phyloP scores from a whole-genome alignment of 78 protist genomes.

The Paulinella micropora region DNA sequence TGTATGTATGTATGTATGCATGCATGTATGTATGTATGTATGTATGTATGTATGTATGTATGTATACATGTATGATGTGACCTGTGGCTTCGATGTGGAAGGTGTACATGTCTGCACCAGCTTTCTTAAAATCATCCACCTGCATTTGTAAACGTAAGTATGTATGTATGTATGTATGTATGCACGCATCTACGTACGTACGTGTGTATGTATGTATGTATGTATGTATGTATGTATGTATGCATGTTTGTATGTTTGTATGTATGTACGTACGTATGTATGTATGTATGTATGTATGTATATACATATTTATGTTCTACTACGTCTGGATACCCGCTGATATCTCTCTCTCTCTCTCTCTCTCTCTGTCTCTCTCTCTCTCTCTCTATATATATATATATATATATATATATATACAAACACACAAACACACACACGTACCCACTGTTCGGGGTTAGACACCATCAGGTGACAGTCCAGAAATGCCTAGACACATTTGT shows the following conservation, averaged over 20 bases:
- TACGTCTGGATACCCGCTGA: not conserved
- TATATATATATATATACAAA: not conserved
- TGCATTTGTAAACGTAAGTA: not conserved
- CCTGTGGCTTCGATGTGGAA: slow-evolving; percentile 23
- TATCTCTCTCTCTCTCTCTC: not conserved
- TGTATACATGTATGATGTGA: not conserved
- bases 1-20: not conserved
- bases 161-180: not conserved
- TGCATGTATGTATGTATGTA: not conserved
- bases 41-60: not conserved
- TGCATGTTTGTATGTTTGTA: not conserved
- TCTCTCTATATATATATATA: not conserved
- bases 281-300: not conserved
- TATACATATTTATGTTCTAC: not conserved
- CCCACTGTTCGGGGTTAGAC: not conserved
- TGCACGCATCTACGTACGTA: not conserved
- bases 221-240: not conserved
- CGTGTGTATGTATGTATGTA: not conserved
- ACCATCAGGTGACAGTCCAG: slow-evolving; percentile 56
- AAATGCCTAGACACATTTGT: not conserved
- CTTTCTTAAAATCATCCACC: not conserved
- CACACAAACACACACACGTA: too few species aligned
- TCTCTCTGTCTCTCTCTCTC: not conserved
- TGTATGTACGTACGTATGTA: not conserved
- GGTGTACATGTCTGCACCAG: slow-evolving; percentile 35